phyloP scores from a whole-genome alignment of 495 filamentous ascomycete genomes.

The Tuber borchii region DNA sequence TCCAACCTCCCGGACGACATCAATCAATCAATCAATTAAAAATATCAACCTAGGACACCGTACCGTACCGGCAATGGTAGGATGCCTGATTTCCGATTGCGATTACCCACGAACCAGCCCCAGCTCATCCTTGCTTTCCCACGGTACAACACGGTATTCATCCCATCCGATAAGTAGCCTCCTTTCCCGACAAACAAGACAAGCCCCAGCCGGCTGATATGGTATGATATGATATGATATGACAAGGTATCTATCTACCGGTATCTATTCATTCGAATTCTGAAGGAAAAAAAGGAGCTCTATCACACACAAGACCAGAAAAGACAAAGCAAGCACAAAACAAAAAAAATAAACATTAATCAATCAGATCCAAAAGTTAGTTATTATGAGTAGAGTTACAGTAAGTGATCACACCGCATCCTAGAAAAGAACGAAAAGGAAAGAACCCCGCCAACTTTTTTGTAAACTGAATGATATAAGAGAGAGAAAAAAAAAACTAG shows the following conservation, averaged over 20 bases:
- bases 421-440: conserved; percentile 15
- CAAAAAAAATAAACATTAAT: conserved; percentile 18
- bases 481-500: conserved; percentile 1
- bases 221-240: conserved; percentile 2
- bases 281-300: conserved; percentile 2
- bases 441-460: conserved; percentile 4
- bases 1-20: background rate
- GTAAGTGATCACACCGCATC: conserved; percentile 16
- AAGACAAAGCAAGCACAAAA: conserved; percentile 20
- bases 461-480: background rate
- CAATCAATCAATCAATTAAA: background rate
- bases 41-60: background rate
- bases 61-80: conserved; percentile 2
- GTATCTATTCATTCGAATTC: conserved; percentile 23
- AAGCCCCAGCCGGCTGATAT: background rate
- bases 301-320: conserved; percentile 23
- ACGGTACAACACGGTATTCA: background rate
- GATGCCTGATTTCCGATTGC: conserved; percentile 2
- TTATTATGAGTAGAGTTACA: conserved; percentile 12
- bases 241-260: conserved; percentile 1
- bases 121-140: background rate
- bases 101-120: background rate
- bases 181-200: background rate
- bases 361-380: conserved; percentile 19
- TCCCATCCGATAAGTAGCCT: conserved; percentile 1